Evolutionary conservation across 1,139 yeast species (phyloP), one percentile per base, ranked within the genome.

Genomic region (Candida tunisiensis): DNA sequence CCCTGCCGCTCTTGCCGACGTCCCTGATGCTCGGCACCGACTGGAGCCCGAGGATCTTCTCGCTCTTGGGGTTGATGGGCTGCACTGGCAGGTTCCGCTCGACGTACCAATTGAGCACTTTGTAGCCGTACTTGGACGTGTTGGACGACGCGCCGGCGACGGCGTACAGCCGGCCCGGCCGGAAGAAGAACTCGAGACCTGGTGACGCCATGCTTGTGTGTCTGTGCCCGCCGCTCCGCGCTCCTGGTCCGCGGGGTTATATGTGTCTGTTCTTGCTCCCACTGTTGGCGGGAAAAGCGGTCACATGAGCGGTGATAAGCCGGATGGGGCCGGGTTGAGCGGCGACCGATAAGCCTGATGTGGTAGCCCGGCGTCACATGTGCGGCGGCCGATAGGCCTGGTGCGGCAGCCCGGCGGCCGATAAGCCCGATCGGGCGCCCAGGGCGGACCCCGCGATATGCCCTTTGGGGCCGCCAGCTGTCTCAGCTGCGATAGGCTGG

Each of bases 141-240:
- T 73, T 69, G 13, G 63, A 51, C 5, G 83, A 69, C 0, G 92
- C 92, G 0, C 93, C 93, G 0, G 74, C 64, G 2, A 79, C 88
- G 2, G 69, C 71, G 39, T 72, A 79, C 5, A 47, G 35, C 35
- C 79, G 58, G 15, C 55, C 38, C 7, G 64, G 43, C 21, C 63
- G 58, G 46, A 73, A 73, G 43, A 73, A 73, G 22, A 39, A 34
- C 21, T 52, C 53, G 51, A 52, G n/a, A n/a, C n/a, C n/a, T n/a
- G n/a, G n/a, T n/a, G n/a, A n/a, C n/a, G n/a, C 42, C 9, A 20
- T 12, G 12, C 9, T 15, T 11, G n/a, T 14, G 24, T 22, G 16
- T 6, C 6, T 16, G 18, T 16, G 18, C n/a, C n/a, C n/a, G n/a
- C n/a, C n/a, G n/a, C n/a, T n/a, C n/a, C n/a, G n/a, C n/a, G n/a